A percentile compares a stretch with the other conserved stretches of the same genome.
Conservation (phyloP, 1,284 basidiomycete genomes). For the Ceratorhiza oryzae-sativae region DNA sequence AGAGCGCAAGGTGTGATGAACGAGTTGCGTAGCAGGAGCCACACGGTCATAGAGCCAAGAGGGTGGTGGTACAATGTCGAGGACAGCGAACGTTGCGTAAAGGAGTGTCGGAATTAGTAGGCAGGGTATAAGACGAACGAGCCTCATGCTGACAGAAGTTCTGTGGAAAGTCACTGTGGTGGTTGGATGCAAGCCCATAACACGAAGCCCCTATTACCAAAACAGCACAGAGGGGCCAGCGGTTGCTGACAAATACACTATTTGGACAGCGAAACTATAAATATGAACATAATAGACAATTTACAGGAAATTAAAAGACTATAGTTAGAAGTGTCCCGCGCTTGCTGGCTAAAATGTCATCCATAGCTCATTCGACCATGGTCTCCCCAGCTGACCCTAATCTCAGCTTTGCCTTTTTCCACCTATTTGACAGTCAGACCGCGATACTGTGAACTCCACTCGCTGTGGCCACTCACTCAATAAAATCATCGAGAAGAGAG, state of each 20-base stretch:
- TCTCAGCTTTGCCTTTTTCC: conserved; percentile 21
- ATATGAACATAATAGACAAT: conserved; percentile 16
- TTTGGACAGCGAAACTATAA: conserved; percentile 13
- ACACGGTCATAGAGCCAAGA: neutral
- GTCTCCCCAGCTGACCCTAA: neutral
- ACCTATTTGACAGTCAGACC: neutral
- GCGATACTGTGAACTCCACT: neutral
- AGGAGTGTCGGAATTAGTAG: conserved; percentile 19
- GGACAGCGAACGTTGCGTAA: conserved; percentile 17
- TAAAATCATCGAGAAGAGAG: conserved; percentile 76
- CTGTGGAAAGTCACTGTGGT: neutral
- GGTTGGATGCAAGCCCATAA: neutral
- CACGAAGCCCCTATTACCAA: conserved; percentile 9
- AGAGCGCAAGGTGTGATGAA: neutral
- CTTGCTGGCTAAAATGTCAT: neutral
- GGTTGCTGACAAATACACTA: neutral
- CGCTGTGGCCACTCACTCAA: conserved; percentile 50
- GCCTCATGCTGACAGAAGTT: conserved; percentile 1
- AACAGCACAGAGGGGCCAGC: neutral
- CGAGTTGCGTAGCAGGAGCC: neutral
- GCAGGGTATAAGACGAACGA: conserved; percentile 1
- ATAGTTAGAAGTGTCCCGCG: conserved; percentile 2
- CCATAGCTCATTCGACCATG: conserved; percentile 12
- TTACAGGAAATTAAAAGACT: conserved; percentile 4
- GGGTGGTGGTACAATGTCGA: conserved; percentile 1